These are phyloP conservation scores for Clavariopsis aquatica DNA, from an alignment of 495 filamentous ascomycete genomes.

Conservation along the genomic window DNA sequence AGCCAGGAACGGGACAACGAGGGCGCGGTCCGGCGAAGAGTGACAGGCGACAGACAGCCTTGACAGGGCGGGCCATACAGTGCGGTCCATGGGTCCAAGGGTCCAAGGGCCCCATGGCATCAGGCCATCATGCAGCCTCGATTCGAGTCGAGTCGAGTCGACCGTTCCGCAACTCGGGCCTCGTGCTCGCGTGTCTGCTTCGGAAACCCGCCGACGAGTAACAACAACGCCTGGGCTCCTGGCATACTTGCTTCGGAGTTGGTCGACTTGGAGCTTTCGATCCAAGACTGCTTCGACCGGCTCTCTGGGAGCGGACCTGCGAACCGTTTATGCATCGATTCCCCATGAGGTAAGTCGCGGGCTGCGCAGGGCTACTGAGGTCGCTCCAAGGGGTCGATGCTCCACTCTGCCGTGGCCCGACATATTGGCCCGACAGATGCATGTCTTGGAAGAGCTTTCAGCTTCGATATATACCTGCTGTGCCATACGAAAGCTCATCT, in stretches of 20 bases:
- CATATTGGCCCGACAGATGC: not conserved
- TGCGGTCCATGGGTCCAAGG: no score
- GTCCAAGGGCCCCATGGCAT: no score
- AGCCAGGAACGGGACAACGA: not conserved
- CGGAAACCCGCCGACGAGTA: no score
- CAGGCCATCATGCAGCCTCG: no score
- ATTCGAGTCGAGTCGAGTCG: no score
- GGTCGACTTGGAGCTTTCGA: not conserved
- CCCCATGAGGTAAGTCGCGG: not conserved
- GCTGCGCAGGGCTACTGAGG: slow-evolving; percentile 1
- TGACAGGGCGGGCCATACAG: no score
- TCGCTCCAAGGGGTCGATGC: no score
- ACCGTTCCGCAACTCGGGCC: no score
- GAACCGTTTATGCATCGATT: slow-evolving; percentile 5
- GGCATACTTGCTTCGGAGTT: not conserved
- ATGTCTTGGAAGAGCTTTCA: not conserved
- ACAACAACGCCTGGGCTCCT: no score
- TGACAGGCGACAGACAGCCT: not conserved
- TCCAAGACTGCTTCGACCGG: not conserved
- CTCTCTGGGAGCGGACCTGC: not conserved
- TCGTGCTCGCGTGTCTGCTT: no score
- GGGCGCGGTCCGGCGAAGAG: not conserved
- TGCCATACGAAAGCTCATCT: slow-evolving; percentile 9
- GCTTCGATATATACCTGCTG: slow-evolving; percentile 1
- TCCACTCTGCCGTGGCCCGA: no score